Evolutionary conservation across 208 protist genomes (phyloP).

Genomic region (Porcisia deanei): DNA sequence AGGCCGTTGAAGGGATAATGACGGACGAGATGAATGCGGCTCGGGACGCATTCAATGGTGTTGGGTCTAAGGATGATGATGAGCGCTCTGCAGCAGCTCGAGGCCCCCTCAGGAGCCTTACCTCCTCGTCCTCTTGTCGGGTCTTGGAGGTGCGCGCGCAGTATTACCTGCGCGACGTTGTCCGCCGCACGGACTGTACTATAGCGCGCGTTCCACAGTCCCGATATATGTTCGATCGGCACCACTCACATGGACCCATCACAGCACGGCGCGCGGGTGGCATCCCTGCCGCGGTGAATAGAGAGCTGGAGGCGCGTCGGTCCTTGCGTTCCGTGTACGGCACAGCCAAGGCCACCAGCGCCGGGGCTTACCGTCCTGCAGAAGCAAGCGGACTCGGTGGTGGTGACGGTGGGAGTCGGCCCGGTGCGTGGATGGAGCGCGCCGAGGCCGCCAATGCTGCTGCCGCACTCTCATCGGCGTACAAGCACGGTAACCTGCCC

Average conservation of each 20-base stretch:
- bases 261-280: not conserved
- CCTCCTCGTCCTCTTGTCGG: not conserved
- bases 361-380: constrained; percentile 9
- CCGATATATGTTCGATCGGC: constrained; percentile 44
- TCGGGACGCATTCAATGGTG: not conserved
- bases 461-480: constrained; percentile 23
- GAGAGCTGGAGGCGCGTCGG: constrained; percentile 3
- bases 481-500: constrained; percentile 16
- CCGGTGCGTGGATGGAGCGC: constrained; percentile 23
- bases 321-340: not conserved
- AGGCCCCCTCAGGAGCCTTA: not conserved
- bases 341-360: not conserved
- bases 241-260: constrained; percentile 17
- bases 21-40: not conserved
- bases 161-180: constrained; percentile 35
- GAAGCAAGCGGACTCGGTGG: constrained; percentile 14
- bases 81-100: constrained; percentile 2
- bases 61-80: not conserved
- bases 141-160: constrained; percentile 21
- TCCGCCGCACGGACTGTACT: constrained; percentile 27
- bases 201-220: constrained; percentile 18
- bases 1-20: not conserved
- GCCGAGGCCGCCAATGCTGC: constrained; percentile 27
- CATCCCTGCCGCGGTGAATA: not conserved
- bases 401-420: constrained; percentile 9